Base-by-base conservation (phyloP, 192 early-diverging fungal genomes). In the Coemansia furcata region DNA sequence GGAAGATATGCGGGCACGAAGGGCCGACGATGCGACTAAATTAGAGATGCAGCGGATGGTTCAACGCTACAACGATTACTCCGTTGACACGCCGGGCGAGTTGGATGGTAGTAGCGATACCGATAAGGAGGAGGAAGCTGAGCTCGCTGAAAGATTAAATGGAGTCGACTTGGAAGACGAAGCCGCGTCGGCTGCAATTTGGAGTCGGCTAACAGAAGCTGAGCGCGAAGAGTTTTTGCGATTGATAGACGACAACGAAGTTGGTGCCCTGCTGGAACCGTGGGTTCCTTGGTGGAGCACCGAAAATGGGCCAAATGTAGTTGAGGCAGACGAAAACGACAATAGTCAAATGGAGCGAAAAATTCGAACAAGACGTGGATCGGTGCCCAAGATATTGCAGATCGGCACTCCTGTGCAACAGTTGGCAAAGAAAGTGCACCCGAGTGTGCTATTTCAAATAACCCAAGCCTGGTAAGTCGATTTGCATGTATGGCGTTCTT, bases 271-370 rank as follows among this genome's bases (percentile, higher is more conserved):
- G 38, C 14, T 81, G 4, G 32, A 26, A 10, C 47, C 71, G 3
- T 82, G 79, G 79, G 38, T 19, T 15, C 79, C 79, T n/a, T 82
- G 79, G 79, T 82, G 79, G 79, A 33, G 15, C 29, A 15, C 33
- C 8, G 33, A 21, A 11, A 10, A 30, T 4, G 47, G 26, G 33
- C 32, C 66, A 23, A 58, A 36, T 17, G 65, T 73, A 39, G 63
- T 63, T 6, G 74, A 76, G 19, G 36, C 66, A 38, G 26, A 19
- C 32, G 36, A 14, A 6, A 15, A 43, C 14, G 50, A 14, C 14
- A 59, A 14, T 33, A 29, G 30, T 35, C 14, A 29, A 17, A n/a
- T 32, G 0, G 54, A 55, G 43, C 30, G 19, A 46, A 26, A 21
- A 44, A 21, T 5, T 21, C 39, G 7, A 21, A 15, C 43, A n/a